These are phyloP conservation scores for Fomitopsis palustris DNA, from an alignment of 1,284 basidiomycete species.

Conservation along the genomic window DNA sequence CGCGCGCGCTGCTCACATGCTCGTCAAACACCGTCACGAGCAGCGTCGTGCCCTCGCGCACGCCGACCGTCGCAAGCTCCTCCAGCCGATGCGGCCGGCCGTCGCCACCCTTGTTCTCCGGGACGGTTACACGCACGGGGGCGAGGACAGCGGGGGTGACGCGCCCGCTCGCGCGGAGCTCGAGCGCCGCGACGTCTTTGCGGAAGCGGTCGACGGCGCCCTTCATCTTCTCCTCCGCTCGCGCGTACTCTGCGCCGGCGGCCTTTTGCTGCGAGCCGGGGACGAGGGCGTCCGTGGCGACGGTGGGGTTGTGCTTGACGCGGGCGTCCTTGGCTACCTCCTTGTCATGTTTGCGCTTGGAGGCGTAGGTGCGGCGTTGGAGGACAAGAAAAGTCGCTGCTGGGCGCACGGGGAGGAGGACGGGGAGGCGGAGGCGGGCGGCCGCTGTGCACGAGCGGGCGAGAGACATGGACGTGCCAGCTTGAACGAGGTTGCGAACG, in stretches of 20 bases:
- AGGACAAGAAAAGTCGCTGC: not conserved
- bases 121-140: conserved; percentile 60
- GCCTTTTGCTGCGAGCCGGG: conserved; percentile 32
- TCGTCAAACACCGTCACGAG: conserved; percentile 75
- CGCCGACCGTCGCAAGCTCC: conserved; percentile 73
- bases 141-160: conserved; percentile 68
- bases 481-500: not conserved
- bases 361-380: conserved; percentile 4
- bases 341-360: conserved; percentile 12
- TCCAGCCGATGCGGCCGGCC: conserved; percentile 43
- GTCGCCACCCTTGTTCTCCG: conserved; percentile 32
- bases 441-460: not conserved
- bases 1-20: conserved; percentile 42
- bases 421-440: not conserved
- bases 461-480: not conserved
- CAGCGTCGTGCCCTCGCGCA: conserved; percentile 68
- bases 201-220: conserved; percentile 63
- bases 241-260: conserved; percentile 47
- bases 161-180: conserved; percentile 70
- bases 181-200: conserved; percentile 63
- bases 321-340: not conserved
- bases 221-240: conserved; percentile 61
- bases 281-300: conserved; percentile 25
- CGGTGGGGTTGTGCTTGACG: conserved; percentile 2
- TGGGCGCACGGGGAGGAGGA: not conserved